Conservation (phyloP, 176 grass and related monocot genomes). For the Bothriochloa decipiens region DNA sequence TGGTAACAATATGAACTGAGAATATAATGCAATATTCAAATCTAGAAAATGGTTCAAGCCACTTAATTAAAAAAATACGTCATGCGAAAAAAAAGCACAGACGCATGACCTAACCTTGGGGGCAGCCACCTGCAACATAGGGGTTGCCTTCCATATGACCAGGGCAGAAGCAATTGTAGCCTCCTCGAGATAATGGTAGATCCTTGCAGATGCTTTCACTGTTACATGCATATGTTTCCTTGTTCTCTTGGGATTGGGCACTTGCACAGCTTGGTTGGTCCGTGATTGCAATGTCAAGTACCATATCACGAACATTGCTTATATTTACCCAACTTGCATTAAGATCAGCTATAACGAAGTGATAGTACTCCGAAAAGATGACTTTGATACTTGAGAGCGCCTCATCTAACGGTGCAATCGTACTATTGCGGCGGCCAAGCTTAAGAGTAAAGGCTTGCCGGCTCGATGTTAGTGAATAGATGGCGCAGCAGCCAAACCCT, state of each 20-base stretch:
- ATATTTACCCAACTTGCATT: not conserved
- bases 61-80: not conserved
- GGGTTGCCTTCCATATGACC: not conserved
- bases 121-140: not conserved
- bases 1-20: not conserved
- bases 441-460: not conserved
- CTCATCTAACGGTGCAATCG: not conserved
- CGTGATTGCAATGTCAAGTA: not conserved
- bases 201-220: not conserved
- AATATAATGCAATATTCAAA: not conserved
- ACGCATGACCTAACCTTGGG: not conserved
- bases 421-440: not conserved
- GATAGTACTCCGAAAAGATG: too few species aligned
- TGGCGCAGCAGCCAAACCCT: not conserved
- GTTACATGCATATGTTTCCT: not conserved
- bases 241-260: not conserved
- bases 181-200: not conserved
- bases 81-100: not conserved
- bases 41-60: not conserved
- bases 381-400: not conserved
- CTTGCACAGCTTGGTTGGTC: not conserved
- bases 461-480: rapidly evolving
- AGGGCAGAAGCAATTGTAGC: not conserved
- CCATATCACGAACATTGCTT: not conserved
- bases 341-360: not conserved